These are phyloP conservation scores for Xylaria longipes DNA, from an alignment of 495 filamentous ascomycete species.

Conservation along the genomic window DNA sequence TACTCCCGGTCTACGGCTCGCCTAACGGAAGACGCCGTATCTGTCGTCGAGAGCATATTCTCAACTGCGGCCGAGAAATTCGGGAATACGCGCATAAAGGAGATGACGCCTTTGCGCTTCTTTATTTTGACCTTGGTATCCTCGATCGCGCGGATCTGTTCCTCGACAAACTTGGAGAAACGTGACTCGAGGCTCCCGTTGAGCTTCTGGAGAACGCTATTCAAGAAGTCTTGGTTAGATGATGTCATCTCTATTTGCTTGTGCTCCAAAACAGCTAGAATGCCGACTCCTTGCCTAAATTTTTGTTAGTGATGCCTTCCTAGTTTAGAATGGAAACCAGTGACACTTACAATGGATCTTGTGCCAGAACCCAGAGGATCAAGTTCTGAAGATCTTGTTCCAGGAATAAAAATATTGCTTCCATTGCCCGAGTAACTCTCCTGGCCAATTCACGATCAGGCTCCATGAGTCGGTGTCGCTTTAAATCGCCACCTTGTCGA, in stretches of 20 bases:
- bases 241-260: slow-evolving; percentile 79
- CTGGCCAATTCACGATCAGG: slow-evolving; percentile 83
- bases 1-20: slow-evolving; percentile 86
- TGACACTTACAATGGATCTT: slow-evolving; percentile 78
- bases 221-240: slow-evolving; percentile 89
- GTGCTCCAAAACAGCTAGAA: slow-evolving; percentile 79
- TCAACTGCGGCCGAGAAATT: slow-evolving; percentile 80
- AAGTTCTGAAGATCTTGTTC: slow-evolving; percentile 78
- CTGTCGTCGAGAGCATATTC: slow-evolving; percentile 71
- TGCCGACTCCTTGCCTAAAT: slow-evolving; percentile 81
- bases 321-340: not conserved
- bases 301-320: slow-evolving; percentile 25
- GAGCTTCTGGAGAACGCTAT: slow-evolving; percentile 77
- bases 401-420: slow-evolving; percentile 83
- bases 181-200: slow-evolving; percentile 75
- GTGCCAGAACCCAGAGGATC: slow-evolving; percentile 80
- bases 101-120: slow-evolving; percentile 95
- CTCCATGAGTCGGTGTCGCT: slow-evolving; percentile 75
- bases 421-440: slow-evolving; percentile 81
- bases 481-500: slow-evolving; percentile 71
- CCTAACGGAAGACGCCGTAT: slow-evolving; percentile 69
- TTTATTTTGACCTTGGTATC: slow-evolving; percentile 99
- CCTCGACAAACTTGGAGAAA: slow-evolving; percentile 90
- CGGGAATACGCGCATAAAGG: slow-evolving; percentile 92
- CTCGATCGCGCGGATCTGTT: slow-evolving; percentile 93